Evolutionary conservation across 1,284 basidiomycete genomes (phyloP).

Genomic region (Ceratobasidium sp.): DNA sequence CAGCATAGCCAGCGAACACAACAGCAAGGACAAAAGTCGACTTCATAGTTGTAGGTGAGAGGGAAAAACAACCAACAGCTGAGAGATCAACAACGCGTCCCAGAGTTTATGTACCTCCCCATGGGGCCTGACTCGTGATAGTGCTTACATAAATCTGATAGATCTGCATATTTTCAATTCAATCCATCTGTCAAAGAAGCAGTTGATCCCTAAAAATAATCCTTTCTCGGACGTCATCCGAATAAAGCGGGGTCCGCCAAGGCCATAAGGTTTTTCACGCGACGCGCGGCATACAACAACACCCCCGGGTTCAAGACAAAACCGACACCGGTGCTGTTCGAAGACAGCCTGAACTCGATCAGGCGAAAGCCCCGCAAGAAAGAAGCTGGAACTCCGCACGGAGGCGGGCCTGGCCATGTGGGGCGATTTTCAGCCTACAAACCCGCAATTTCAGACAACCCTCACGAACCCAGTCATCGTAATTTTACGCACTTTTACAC

Average conservation of each 20-base stretch:
- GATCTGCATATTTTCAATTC: neutral
- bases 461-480: too few relatives aligned
- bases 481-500: too few relatives aligned
- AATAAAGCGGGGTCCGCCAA: neutral
- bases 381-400: too few relatives aligned
- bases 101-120: neutral
- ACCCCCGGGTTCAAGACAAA: slow-evolving; percentile 7
- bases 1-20: slow-evolving; percentile 21
- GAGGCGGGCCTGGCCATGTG: too few relatives aligned
- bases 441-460: too few relatives aligned
- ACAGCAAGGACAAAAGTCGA: slow-evolving; percentile 8
- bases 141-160: too few relatives aligned
- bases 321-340: neutral
- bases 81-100: neutral
- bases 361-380: too few relatives aligned
- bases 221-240: neutral
- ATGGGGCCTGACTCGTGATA: neutral
- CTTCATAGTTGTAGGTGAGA: slow-evolving; percentile 23
- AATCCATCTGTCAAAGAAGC: neutral
- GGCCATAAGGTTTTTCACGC: neutral
- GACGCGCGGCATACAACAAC: neutral
- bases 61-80: neutral
- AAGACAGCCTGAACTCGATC: too few relatives aligned
- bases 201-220: slow-evolving; percentile 6
- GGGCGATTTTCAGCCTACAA: too few relatives aligned